Evolutionary conservation across 2,329 filamentous ascomycete species (phyloP).

Genomic region (Neonectria ditissima): DNA sequence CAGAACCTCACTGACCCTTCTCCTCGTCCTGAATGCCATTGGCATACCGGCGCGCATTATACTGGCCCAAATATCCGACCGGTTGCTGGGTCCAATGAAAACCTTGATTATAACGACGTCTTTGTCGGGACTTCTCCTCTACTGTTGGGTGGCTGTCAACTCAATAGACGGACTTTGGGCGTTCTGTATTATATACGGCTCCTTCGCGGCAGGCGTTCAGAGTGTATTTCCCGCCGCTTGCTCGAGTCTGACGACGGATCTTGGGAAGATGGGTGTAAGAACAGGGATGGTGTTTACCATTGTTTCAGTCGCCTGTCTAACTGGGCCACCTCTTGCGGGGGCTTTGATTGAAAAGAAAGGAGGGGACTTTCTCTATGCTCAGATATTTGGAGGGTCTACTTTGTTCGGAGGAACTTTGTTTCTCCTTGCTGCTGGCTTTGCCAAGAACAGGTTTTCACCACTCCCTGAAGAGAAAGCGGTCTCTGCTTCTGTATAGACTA

Average conservation of each 20-base stretch:
- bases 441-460: background rate
- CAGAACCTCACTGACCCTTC: constrained; percentile 4
- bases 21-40: constrained; percentile 10
- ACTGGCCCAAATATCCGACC: constrained; percentile 3
- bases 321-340: background rate
- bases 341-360: background rate
- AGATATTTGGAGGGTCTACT: background rate
- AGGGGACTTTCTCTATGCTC: background rate
- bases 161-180: background rate
- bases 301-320: background rate
- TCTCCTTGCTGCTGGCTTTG: background rate
- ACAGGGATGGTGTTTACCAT: constrained; percentile 12
- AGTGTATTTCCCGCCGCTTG: constrained; percentile 1
- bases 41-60: constrained; percentile 8
- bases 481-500: too few species aligned
- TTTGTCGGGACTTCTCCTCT: background rate
- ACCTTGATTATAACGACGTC: background rate
- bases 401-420: background rate
- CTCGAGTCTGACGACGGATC: constrained; percentile 1
- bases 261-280: background rate
- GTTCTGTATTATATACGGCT: background rate
- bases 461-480: background rate
- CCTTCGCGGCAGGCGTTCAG: constrained; percentile 5
- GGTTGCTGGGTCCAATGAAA: background rate
- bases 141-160: background rate